A percentile compares a stretch with the other conserved stretches of the same genome.
Conservation (phyloP, 176 grass and related monocot genomes). For the Otatea glauca region DNA sequence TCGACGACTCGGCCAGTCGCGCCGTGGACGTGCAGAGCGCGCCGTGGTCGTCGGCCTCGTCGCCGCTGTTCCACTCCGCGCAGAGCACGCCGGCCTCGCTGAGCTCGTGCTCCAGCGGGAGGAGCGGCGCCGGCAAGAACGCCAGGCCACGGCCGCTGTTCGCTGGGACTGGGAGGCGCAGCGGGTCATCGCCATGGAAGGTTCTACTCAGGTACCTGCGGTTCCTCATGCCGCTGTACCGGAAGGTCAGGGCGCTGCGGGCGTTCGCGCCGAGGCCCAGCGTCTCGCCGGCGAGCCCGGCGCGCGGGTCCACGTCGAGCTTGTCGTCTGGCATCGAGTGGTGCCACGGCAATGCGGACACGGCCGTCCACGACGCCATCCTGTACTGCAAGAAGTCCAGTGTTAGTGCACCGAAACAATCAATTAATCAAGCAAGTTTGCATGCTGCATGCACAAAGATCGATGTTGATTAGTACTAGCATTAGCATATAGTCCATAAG, state of each 20-base stretch:
- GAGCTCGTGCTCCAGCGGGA: slow-evolving; percentile 39
- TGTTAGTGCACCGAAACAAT: slow-evolving; percentile 37
- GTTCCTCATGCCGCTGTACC: slow-evolving; percentile 78
- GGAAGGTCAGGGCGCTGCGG: slow-evolving; percentile 61
- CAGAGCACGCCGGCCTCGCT: slow-evolving; percentile 65
- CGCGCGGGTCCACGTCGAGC: slow-evolving; percentile 50
- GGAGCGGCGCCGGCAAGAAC: slow-evolving; percentile 12
- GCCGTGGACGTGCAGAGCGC: background rate
- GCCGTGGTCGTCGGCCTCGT: slow-evolving; percentile 38
- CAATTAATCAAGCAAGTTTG: background rate
- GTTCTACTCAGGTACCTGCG: slow-evolving; percentile 68
- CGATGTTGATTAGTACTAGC: background rate
- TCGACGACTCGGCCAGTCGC: background rate
- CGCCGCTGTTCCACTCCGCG: slow-evolving; percentile 65
- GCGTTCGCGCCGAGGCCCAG: background rate
- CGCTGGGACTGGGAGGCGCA: background rate
- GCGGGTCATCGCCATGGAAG: slow-evolving; percentile 65
- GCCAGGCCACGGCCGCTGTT: slow-evolving; percentile 1
- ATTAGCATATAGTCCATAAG: background rate
- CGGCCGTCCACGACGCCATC: slow-evolving; percentile 87
- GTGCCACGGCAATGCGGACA: slow-evolving; percentile 80
- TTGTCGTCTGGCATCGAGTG: slow-evolving; percentile 59
- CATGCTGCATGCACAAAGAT: background rate
- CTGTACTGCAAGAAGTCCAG: slow-evolving; percentile 96
- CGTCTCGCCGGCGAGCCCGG: slow-evolving; percentile 43